Evolutionary conservation across 441 rosid species (phyloP), one percentile per base, ranked within the genome.

Genomic region (Aquilaria agallochum): DNA sequence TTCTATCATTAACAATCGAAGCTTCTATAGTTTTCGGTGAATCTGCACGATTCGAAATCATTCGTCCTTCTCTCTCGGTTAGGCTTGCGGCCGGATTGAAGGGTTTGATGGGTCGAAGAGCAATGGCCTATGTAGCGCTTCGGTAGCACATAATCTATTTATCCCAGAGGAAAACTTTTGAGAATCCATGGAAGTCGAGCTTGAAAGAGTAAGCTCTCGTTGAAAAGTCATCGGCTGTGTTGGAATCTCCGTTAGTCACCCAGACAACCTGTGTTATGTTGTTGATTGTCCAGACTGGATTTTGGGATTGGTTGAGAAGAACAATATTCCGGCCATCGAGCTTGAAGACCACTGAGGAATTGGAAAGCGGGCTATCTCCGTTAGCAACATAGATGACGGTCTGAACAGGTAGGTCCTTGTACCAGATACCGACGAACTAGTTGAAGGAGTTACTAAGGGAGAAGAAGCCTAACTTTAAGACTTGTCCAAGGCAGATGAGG

Each of bases 391-490:
- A 86, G 2, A 76, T 85, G 15, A 73, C 78, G 5, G 84, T 78
- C 63, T 50, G 70, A 9, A 31, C 33, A 2, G 71, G 57, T 59
- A 86, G 63, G 56, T 67, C 71, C 74, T 79, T 83, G 78, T 79
- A 83, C 90, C 90, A 84, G 0, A 82, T 54, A 0, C 87, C 87
- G 1, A 84, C 63, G 55, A 74, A 83, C 75, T 79, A 74, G 15
- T 58, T 49, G 8, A 47, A 64, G 3, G 82, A 67, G 62, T 63
- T 40, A 5, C 55, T 72, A 0, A 74, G 76, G 13, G 68, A 55
- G 78, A 91, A 91, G 75, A 89, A 83, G 1, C 96, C 90, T 8
- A 82, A 76, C 76, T 82, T 79, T 63, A 80, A 84, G 15, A 76
- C 65, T 3, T 69, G 61, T 36, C 64, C 71, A 4, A 74, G 55